Evolutionary conservation across 169 alveolate species (phyloP).

Genomic region (Toxoplasma gondii): DNA sequence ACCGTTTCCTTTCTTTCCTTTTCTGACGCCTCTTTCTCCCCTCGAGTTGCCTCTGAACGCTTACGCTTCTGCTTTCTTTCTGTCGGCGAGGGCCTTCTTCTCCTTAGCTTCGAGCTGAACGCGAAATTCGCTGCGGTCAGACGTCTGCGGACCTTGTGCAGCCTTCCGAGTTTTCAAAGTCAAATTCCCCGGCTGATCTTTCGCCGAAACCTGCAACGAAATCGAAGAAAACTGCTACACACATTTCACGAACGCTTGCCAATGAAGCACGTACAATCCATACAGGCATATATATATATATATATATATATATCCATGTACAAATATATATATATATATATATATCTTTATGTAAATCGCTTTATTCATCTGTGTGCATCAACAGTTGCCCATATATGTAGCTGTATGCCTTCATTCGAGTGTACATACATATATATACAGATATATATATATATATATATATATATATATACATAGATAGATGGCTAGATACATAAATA

Average conservation of each 20-base stretch:
- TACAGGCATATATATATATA: not conserved
- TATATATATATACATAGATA: not conserved
- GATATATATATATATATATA: not conserved
- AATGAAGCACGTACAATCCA: too few species aligned
- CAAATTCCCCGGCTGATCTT: constrained; percentile 47
- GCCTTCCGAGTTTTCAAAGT: constrained; percentile 43
- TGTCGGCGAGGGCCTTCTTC: not conserved
- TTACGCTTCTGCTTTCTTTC: not conserved
- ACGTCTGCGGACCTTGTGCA: not conserved
- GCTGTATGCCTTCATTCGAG: too few species aligned
- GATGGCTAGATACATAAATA: too few species aligned
- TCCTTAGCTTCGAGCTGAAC: constrained; percentile 55
- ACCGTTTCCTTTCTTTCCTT: too few species aligned
- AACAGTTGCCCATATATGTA: not conserved
- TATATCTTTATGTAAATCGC: not conserved
- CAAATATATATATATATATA: too few species aligned
- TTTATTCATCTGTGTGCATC: not conserved
- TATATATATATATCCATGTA: not conserved
- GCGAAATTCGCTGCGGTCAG: not conserved
- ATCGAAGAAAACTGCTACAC: not conserved
- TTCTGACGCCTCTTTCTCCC: too few species aligned
- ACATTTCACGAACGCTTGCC: too few species aligned
- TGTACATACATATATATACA: too few species aligned
- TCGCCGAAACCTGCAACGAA: not conserved
- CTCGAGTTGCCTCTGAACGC: not conserved